Conservation (phyloP, 805 yeast genomes). For the Starmerella lactis-condensi region DNA sequence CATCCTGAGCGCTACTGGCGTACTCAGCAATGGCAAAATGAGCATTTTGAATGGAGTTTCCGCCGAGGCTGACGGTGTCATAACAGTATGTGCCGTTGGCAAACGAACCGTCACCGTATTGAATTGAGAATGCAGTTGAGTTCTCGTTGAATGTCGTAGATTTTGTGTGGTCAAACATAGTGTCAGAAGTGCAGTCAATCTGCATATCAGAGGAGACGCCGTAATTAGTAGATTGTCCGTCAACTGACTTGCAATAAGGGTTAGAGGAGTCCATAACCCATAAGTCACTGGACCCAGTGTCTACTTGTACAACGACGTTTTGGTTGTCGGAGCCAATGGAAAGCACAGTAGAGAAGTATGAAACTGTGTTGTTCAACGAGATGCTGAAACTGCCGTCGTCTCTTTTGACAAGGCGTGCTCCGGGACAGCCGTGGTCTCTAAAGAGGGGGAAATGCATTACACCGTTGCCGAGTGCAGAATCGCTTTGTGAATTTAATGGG, state of each 20-base stretch:
- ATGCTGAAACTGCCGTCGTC: constrained; percentile 12
- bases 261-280: constrained; percentile 40
- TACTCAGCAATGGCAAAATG: constrained; percentile 59
- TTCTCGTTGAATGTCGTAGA: constrained; percentile 15
- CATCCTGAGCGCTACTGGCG: constrained; percentile 46
- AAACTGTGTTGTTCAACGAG: constrained; percentile 14
- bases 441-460: constrained; percentile 10
- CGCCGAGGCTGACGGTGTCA: constrained; percentile 41
- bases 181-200: constrained; percentile 15
- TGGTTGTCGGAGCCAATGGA: constrained; percentile 41
- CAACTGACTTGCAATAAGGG: constrained; percentile 24
- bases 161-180: constrained; percentile 16
- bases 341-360: constrained; percentile 20
- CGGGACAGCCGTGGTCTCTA: constrained; percentile 12
- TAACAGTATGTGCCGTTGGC: constrained; percentile 43
- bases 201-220: constrained; percentile 2
- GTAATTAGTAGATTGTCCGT: background rate
- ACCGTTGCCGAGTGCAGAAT: constrained; percentile 8
- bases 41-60: constrained; percentile 31
- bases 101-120: constrained; percentile 29
- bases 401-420: constrained; percentile 4
- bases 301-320: constrained; percentile 36
- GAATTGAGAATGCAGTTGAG: constrained; percentile 15
- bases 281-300: constrained; percentile 62
- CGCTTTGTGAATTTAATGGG: too few relatives aligned